Conservation (phyloP, 495 filamentous ascomycete species). For the Arthonia radiata region DNA sequence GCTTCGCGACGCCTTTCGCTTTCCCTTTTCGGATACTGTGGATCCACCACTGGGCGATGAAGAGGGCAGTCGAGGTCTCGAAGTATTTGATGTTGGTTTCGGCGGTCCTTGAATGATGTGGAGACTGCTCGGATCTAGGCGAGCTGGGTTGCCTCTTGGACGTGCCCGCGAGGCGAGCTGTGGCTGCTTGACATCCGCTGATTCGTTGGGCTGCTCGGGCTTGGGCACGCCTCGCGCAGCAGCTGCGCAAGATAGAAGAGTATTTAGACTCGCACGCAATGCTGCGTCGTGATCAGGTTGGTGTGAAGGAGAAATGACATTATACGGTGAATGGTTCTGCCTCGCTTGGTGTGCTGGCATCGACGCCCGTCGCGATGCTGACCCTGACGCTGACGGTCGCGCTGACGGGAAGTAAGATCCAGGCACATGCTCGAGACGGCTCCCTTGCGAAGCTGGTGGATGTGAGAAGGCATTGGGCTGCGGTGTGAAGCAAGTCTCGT, state of each 20-base stretch:
- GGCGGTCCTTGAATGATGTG: constrained; percentile 20
- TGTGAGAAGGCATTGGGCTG: constrained; percentile 82
- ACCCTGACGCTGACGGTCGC: constrained; percentile 10
- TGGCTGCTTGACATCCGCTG: constrained; percentile 13
- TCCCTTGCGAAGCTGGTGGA: constrained; percentile 35
- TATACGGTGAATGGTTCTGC: constrained; percentile 23
- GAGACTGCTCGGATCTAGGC: constrained; percentile 27
- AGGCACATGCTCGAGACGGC: constrained; percentile 7
- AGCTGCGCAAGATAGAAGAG: constrained; percentile 78
- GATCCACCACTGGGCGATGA: constrained; percentile 8
- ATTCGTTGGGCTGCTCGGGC: constrained; percentile 16
- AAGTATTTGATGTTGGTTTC: constrained; percentile 1
- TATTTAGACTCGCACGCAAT: constrained; percentile 73
- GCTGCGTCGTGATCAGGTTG: constrained; percentile 82
- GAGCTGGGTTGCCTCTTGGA: constrained; percentile 4
- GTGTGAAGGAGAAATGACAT: constrained; percentile 49
- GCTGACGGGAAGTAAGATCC: constrained; percentile 13
- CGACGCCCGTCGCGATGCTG: constrained; percentile 16
- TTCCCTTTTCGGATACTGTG: constrained; percentile 6
- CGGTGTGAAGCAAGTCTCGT: constrained; percentile 42
- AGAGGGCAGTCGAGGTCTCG: constrained; percentile 6
- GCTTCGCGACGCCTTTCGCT: constrained; percentile 10
- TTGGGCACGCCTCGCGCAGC: constrained; percentile 67
- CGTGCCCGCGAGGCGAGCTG: constrained; percentile 6
- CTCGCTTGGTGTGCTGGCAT: constrained; percentile 16